Percentiles rank a stretch among this genome's conserved stretches.
Evolutionary conservation across 768 basidiomycete genomes (phyloP).

Genomic region (Serendipita sp.): DNA sequence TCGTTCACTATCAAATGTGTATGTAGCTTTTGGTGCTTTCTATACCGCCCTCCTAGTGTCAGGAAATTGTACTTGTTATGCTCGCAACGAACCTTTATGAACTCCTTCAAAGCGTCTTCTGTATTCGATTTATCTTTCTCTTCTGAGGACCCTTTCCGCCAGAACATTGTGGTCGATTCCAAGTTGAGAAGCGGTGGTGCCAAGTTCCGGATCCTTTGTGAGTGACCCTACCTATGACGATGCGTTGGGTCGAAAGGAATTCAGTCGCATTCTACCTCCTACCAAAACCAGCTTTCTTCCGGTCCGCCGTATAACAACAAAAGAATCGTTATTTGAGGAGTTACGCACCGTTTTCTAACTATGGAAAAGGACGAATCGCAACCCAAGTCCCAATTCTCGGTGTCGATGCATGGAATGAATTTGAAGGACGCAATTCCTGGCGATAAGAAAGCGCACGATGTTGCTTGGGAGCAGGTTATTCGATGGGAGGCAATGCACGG

Average conservation of each 20-base stretch:
- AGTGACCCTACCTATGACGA: too few species aligned
- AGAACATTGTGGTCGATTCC: not conserved
- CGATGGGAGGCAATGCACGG: slow-evolving; percentile 3
- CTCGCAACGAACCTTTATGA: not conserved
- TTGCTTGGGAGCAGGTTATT: slow-evolving; percentile 3
- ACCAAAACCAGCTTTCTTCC: too few species aligned
- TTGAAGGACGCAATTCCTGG: slow-evolving; percentile 2
- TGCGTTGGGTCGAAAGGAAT: too few species aligned
- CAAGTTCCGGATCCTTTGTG: too few species aligned
- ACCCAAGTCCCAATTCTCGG: not conserved
- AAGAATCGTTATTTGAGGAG: too few species aligned
- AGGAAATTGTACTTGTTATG: too few species aligned
- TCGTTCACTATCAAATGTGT: slow-evolving; percentile 47
- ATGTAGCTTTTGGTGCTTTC: slow-evolving; percentile 17
- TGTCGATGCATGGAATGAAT: not conserved
- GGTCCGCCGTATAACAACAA: too few species aligned
- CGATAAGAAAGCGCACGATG: not conserved
- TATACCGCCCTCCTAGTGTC: not conserved
- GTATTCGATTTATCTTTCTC: not conserved
- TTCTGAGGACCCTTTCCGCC: not conserved
- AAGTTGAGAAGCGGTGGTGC: too few species aligned
- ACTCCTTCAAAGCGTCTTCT: not conserved
- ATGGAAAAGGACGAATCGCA: not conserved
- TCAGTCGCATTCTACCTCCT: too few species aligned
- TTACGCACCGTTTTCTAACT: too few species aligned